These are phyloP conservation scores for Apodospora peruviana DNA, from an alignment of 495 filamentous ascomycete genomes.

Conservation along the genomic window DNA sequence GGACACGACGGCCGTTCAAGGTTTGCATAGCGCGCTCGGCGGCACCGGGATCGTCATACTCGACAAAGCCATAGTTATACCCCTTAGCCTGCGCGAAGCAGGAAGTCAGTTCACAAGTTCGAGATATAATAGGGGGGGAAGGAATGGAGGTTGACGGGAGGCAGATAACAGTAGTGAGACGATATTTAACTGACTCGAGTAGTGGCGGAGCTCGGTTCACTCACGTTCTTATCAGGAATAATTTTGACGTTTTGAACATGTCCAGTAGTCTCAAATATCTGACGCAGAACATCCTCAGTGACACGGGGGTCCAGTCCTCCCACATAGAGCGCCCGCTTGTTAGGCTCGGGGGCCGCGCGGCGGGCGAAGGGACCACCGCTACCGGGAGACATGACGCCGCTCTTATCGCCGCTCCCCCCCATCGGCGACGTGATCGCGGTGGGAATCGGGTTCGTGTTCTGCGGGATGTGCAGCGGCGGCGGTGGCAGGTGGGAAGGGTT, in stretches of 20 bases:
- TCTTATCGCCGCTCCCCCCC: constrained; percentile 55
- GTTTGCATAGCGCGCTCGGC: constrained; percentile 97
- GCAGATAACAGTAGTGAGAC: background rate
- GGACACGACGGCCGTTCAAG: constrained; percentile 88
- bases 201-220: constrained; percentile 23
- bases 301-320: constrained; percentile 92
- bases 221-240: constrained; percentile 97
- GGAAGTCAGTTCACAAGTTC: constrained; percentile 2
- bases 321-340: constrained; percentile 96
- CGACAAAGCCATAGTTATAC: constrained; percentile 98
- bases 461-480: constrained; percentile 87
- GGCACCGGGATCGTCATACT: constrained; percentile 95
- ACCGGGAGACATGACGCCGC: constrained; percentile 73
- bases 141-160: background rate
- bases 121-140: background rate
- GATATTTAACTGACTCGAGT: constrained; percentile 3
- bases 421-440: constrained; percentile 87
- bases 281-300: constrained; percentile 91
- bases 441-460: constrained; percentile 94
- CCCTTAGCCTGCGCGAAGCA: constrained; percentile 65
- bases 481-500: constrained; percentile 86
- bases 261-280: constrained; percentile 98
- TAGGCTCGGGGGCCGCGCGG: constrained; percentile 93
- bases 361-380: constrained; percentile 76
- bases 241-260: constrained; percentile 99